These are phyloP conservation scores for Penicillium verrucosum DNA, from an alignment of 2,329 filamentous ascomycete species.

Conservation along the genomic window DNA sequence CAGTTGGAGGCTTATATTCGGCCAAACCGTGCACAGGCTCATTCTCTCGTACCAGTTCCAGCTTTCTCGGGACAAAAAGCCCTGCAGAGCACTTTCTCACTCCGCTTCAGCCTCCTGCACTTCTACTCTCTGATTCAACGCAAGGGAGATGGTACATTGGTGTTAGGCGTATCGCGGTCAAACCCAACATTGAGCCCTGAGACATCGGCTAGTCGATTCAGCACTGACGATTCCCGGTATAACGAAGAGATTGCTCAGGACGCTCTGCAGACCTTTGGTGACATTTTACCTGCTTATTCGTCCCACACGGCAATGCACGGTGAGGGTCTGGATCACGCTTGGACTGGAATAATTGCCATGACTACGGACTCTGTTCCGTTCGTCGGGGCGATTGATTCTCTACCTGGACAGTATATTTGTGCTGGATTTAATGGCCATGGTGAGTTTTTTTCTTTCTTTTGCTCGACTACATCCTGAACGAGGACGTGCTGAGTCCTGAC, in stretches of 20 bases:
- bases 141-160: constrained; percentile 42
- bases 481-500: background rate
- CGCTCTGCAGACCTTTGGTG: constrained; percentile 35
- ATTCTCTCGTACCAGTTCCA: constrained; percentile 42
- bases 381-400: constrained; percentile 41
- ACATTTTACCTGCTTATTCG: constrained; percentile 32
- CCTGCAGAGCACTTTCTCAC: constrained; percentile 44
- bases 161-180: constrained; percentile 44
- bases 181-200: constrained; percentile 40
- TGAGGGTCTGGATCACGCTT: constrained; percentile 46
- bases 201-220: constrained; percentile 30
- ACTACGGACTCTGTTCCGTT: constrained; percentile 49
- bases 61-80: constrained; percentile 35
- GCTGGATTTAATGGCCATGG: constrained; percentile 53
- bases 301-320: constrained; percentile 31
- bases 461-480: background rate
- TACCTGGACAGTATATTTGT: constrained; percentile 48
- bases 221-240: constrained; percentile 40
- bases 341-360: constrained; percentile 50
- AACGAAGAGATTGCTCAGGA: constrained; percentile 43
- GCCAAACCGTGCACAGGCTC: constrained; percentile 47
- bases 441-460: background rate
- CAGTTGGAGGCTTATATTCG: constrained; percentile 33
- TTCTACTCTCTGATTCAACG: constrained; percentile 53
- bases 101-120: constrained; percentile 47